Percentiles rank a stretch among this genome's conserved stretches.
Conservation (phyloP, 148 eudicot genomes). For the Diospyros kaki region DNA sequence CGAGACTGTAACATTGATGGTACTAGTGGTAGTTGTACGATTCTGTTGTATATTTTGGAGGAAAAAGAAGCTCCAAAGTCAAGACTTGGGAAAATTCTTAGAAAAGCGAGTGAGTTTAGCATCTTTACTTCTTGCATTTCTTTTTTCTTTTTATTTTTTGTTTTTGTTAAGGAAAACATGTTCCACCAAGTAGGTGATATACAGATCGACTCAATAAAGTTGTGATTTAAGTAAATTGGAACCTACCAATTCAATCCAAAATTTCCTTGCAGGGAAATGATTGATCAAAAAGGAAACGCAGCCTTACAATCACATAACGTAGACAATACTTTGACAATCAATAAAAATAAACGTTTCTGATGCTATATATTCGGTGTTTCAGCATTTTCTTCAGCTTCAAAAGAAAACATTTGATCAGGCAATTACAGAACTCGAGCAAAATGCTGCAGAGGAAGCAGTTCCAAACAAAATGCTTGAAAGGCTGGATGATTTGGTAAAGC, state of each 20-base stretch:
- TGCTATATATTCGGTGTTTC: conserved; percentile 11
- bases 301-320: background rate
- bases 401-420: conserved; percentile 73
- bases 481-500: conserved; percentile 47
- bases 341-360: too few species aligned
- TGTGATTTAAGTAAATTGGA: conserved; percentile 3
- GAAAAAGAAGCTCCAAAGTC: conserved; percentile 77
- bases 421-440: conserved; percentile 66
- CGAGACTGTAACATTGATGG: conserved; percentile 51
- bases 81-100: conserved; percentile 66
- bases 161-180: background rate
- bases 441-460: conserved; percentile 49
- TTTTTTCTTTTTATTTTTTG: background rate
- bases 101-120: conserved; percentile 73
- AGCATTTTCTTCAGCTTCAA: conserved; percentile 68
- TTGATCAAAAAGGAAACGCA: background rate
- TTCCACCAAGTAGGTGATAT: background rate
- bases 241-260: background rate
- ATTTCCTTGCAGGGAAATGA: background rate
- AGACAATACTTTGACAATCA: background rate
- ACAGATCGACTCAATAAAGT: too few species aligned
- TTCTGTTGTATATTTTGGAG: conserved; percentile 87
- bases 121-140: background rate
- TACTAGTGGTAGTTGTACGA: conserved; percentile 47
- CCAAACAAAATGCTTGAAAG: conserved; percentile 49